Evolutionary conservation across 2,329 filamentous ascomycete genomes (phyloP), one percentile per base, ranked within the genome.

Genomic region (Pseudocercospora pini-densiflorae): DNA sequence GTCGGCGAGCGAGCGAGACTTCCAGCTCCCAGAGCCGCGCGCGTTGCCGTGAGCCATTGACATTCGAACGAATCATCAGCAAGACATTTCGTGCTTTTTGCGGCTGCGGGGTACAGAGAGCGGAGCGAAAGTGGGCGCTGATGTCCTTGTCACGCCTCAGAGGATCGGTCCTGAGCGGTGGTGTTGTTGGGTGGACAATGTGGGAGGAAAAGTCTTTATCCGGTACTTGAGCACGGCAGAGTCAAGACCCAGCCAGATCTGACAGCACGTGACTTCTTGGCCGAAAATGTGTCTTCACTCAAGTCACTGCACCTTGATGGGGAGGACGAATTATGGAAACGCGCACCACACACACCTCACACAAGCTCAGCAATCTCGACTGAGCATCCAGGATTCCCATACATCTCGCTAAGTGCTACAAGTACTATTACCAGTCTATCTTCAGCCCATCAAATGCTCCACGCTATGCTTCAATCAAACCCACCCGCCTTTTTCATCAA

Each of bases 71-170:
- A 60, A 60, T 60, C 58, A 49, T 31, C 53, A 57, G 53, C 53
- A 57, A 31, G 53, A 19, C 3, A 12, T 33, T 10, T 58, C 16
- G 16, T 36, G 54, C 54, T 31, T 19, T n/a, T 23, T 57, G 53
- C 54, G 29, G 29, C 54, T 58, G 54, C 54, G 54, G 54, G 54
- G 54, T 40, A 40, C 54, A 23, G 24, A 14, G 54, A 40, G 54
- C 54, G 54, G 54, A 58, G 54, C 54, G 54, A 33, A 33, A 12
- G 54, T 36, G 53, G 53, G 53, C 53, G 27, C 53, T 10, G 53
- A 33, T 33, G 31, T 33, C 31, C 31, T 33, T 12, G 31, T 33
- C 31, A 33, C 31, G 36, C 36, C 36, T 40, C 36, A 40, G 36
- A 19, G 9, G 12, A 31, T 58, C 54, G 19, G 29, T 55, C 29